Conservation (phyloP, 495 filamentous ascomycete species). For the Penicillium soppii region DNA sequence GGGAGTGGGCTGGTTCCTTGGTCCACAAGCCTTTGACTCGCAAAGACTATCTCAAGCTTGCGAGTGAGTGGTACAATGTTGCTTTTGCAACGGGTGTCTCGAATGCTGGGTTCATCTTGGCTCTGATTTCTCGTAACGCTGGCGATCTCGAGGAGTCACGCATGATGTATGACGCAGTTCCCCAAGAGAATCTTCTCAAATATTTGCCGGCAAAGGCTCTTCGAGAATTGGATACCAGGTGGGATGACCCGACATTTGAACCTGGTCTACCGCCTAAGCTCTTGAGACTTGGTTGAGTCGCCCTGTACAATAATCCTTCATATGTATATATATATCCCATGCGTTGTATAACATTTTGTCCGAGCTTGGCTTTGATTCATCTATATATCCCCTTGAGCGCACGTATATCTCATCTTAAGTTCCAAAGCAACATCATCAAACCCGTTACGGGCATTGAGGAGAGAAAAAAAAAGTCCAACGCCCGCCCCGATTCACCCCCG, state of each 20-base stretch:
- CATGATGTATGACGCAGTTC: neutral
- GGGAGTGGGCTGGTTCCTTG: neutral
- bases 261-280: constrained; percentile 1
- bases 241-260: constrained; percentile 15
- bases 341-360: neutral
- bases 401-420: neutral
- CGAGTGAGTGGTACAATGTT: constrained; percentile 35
- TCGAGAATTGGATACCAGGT: constrained; percentile 14
- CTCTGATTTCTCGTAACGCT: constrained; percentile 23
- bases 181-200: neutral
- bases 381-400: neutral
- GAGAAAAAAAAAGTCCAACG: neutral
- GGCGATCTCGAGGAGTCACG: constrained; percentile 6
- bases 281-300: neutral
- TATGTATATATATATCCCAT: neutral
- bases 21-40: constrained; percentile 10
- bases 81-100: constrained; percentile 5
- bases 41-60: constrained; percentile 25
- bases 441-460: too few relatives aligned
- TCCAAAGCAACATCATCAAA: too few relatives aligned
- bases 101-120: constrained; percentile 19
- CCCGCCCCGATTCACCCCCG: neutral
- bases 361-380: neutral
- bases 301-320: neutral
- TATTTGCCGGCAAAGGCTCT: neutral